Conservation (phyloP, 441 rosid species). For the Populus trichocarpa region DNA sequence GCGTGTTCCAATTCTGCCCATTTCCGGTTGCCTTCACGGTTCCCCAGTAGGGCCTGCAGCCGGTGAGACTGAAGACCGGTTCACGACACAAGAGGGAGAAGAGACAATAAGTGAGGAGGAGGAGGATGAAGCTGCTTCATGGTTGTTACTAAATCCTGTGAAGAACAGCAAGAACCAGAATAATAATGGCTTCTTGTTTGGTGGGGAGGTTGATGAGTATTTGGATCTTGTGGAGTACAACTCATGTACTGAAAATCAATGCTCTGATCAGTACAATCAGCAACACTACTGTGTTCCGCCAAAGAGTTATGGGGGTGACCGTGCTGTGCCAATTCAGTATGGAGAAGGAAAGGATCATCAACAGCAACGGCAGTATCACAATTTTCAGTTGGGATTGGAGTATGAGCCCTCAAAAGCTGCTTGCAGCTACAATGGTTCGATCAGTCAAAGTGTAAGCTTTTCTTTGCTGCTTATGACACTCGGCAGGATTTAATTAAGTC, state of each 20-base stretch:
- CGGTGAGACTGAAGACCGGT: constrained; percentile 30
- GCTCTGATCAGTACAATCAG: constrained; percentile 37
- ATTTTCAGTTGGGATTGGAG: constrained; percentile 50
- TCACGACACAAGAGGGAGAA: constrained; percentile 34
- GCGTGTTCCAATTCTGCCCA: constrained; percentile 71
- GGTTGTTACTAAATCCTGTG: constrained; percentile 62
- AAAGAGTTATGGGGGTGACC: constrained; percentile 53
- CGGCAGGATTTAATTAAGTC: neutral
- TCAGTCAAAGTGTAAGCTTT: constrained; percentile 45
- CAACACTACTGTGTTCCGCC: constrained; percentile 32
- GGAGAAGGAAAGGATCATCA: constrained; percentile 44
- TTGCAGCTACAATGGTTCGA: constrained; percentile 45
- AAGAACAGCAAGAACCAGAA: constrained; percentile 30
- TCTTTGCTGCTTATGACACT: neutral
- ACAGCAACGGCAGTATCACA: constrained; percentile 33
- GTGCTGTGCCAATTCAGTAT: constrained; percentile 66
- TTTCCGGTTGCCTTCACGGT: constrained; percentile 38
- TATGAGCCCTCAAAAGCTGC: constrained; percentile 45
- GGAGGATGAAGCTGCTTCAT: constrained; percentile 74
- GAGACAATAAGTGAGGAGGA: constrained; percentile 46
- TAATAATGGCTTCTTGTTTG: constrained; percentile 51
- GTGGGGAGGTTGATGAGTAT: constrained; percentile 61
- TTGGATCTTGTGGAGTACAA: constrained; percentile 71
- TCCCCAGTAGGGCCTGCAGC: constrained; percentile 22
- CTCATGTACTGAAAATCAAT: constrained; percentile 42